Percentiles rank a stretch among this genome's conserved stretches.
phyloP scores from a whole-genome alignment of 2,329 filamentous ascomycete genomes.

The Metarhizium guizhouense region DNA sequence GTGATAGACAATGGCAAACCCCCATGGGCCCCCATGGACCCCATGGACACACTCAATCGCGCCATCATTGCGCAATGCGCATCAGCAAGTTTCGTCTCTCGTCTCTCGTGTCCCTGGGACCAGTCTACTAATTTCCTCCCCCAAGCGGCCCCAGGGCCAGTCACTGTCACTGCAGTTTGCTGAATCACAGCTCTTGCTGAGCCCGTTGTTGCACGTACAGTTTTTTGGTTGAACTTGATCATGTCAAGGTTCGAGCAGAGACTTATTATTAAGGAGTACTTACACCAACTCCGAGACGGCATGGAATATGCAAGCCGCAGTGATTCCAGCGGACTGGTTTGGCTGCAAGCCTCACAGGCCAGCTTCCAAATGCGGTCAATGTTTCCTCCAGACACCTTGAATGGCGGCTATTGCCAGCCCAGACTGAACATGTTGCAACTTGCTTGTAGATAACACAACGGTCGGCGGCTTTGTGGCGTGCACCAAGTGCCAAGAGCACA shows the following conservation, averaged over 20 bases:
- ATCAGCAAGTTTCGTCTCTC: neutral
- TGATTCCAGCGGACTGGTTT: slow-evolving; percentile 1
- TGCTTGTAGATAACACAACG: neutral
- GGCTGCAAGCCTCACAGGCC: neutral
- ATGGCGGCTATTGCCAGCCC: neutral
- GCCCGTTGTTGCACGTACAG: too few relatives aligned
- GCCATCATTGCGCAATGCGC: neutral
- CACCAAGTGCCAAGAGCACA: neutral
- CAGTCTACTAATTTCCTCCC: too few relatives aligned
- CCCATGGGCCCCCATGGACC: neutral
- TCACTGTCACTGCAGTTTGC: too few relatives aligned
- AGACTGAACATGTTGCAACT: too few relatives aligned
- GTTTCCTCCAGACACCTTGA: neutral
- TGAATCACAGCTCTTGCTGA: too few relatives aligned
- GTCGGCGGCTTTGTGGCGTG: neutral
- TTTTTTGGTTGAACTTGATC: too few relatives aligned
- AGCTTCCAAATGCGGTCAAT: slow-evolving; percentile 6
- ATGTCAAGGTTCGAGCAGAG: too few relatives aligned
- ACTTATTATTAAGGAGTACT: too few relatives aligned
- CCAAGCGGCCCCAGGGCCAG: too few relatives aligned
- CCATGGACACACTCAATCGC: slow-evolving; percentile 1
- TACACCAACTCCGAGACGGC: too few relatives aligned
- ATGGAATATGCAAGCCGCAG: neutral
- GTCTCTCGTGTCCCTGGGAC: too few relatives aligned
- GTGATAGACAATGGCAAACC: neutral